phyloP scores from a whole-genome alignment of 305 asterid genomes.

The Fraxinus sp. region DNA sequence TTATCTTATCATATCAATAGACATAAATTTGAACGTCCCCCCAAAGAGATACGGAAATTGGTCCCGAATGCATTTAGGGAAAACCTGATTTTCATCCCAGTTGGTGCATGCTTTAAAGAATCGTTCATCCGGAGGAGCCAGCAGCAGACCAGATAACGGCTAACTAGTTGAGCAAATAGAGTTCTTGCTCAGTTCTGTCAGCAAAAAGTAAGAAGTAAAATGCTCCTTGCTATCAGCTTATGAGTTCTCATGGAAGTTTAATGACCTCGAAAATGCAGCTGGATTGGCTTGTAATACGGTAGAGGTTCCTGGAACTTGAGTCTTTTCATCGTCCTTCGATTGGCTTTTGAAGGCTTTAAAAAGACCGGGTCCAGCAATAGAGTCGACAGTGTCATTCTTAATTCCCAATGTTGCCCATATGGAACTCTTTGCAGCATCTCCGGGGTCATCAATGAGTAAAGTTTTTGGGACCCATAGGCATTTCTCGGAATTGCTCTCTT shows the following conservation, averaged over 20 bases:
- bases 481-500: constrained; percentile 32
- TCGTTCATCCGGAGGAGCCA: not conserved
- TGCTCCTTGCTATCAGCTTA: constrained; percentile 17
- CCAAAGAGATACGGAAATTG: constrained; percentile 6
- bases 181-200: constrained; percentile 5
- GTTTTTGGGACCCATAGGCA: constrained; percentile 58
- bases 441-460: constrained; percentile 52
- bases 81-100: not conserved
- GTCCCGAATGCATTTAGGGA: constrained; percentile 8
- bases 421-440: constrained; percentile 64
- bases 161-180: not conserved
- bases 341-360: constrained; percentile 48
- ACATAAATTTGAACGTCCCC: constrained; percentile 19
- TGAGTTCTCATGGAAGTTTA: constrained; percentile 71
- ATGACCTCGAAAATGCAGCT: constrained; percentile 79
- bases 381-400: constrained; percentile 36
- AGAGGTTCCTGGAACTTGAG: constrained; percentile 40
- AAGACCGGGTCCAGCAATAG: constrained; percentile 32
- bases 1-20: constrained; percentile 17
- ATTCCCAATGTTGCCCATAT: constrained; percentile 63
- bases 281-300: constrained; percentile 83
- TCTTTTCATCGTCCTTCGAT: constrained; percentile 43
- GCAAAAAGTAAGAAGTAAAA: not conserved
- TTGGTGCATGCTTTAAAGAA: constrained; percentile 10
- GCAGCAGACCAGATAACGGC: not conserved